phyloP scores from a whole-genome alignment of 139 green algal species.

The Nannochloris sp. region DNA sequence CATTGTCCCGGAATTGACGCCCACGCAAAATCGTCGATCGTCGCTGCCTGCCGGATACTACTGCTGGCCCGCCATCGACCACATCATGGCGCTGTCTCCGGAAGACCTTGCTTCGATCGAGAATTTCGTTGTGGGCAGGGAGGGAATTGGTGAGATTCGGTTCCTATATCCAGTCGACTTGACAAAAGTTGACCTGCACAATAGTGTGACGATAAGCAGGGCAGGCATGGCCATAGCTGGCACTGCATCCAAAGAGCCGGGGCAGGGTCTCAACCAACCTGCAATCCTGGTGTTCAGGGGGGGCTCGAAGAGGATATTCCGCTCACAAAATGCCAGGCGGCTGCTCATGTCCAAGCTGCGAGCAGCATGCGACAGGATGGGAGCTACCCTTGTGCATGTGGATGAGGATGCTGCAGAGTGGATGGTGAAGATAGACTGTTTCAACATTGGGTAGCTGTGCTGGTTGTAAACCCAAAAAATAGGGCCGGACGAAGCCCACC shows the following conservation, averaged over 20 bases:
- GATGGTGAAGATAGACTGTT: constrained; percentile 1
- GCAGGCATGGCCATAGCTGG: constrained; percentile 12
- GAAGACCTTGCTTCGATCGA: constrained; percentile 18
- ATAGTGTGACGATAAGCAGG: constrained; percentile 16
- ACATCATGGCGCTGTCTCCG: not conserved
- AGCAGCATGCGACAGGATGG: not conserved
- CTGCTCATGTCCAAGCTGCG: not conserved
- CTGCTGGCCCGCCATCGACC: not conserved
- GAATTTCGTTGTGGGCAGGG: constrained; percentile 21
- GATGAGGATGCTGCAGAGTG: not conserved
- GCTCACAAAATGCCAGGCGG: not conserved
- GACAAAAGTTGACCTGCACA: constrained; percentile 15
- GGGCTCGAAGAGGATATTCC: not conserved
- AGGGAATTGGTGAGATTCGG: constrained; percentile 23
- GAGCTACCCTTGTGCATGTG: not conserved
- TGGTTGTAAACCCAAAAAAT: too few relatives aligned
- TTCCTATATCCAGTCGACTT: constrained; percentile 35
- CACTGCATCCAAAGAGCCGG: not conserved
- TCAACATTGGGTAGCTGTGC: not conserved
- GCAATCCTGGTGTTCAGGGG: not conserved
- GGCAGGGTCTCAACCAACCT: not conserved
- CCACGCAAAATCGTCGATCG: not conserved
- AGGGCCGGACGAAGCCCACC: too few relatives aligned
- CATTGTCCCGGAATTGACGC: not conserved
- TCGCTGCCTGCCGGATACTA: not conserved